Base-by-base conservation (phyloP, 495 filamentous ascomycete species). In the Xylaria sp. region DNA sequence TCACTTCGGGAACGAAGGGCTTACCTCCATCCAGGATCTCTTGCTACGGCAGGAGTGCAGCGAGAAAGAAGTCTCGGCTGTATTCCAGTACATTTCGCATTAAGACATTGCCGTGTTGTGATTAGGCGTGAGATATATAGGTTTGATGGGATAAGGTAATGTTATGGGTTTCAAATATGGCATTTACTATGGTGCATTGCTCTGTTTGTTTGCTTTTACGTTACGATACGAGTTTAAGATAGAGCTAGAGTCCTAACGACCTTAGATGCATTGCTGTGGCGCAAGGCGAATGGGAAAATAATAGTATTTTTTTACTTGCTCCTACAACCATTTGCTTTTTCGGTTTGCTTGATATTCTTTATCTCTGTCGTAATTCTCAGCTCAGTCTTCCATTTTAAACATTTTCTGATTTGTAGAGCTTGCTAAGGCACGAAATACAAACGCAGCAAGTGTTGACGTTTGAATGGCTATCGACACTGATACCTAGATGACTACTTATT, bases 81-180 rank as follows among this genome's bases (percentile, higher is more conserved):
- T 97, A 67, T 99, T 98, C 80, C 96, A 99, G 87, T 99, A 97
- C 82, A 99, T 99, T 74, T 97, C 95, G 74, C 96, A 98, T 78
- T 85, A 72, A 76, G 7, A 29, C 29, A 21, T 55, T 44, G 24
- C 12, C 12, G 11, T 64, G n/a, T 46, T 61, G 1, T n/a, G n/a
- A 37, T 17, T 12, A 12, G 17, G 6, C 6, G 14, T 26, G 41
- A 52, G 5, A 21, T 61, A 21, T 61, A 29, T 46, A 15, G 50
- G 52, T 24, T 48, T 68, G 15, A 35, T 21, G 24, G 43, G 8
- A 33, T 33, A n/a, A 17, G 24, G 52, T 40, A 17, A 43, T 26
- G 43, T 52, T 50, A 62, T 69, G 57, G 29, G 19, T 29, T 40
- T 5, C 33, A 37, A 37, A 53, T 68, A 44, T 24, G 12, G 37